Base-by-base conservation (phyloP, 176 grass and related monocot genomes). In the Aechmea fasciata region DNA sequence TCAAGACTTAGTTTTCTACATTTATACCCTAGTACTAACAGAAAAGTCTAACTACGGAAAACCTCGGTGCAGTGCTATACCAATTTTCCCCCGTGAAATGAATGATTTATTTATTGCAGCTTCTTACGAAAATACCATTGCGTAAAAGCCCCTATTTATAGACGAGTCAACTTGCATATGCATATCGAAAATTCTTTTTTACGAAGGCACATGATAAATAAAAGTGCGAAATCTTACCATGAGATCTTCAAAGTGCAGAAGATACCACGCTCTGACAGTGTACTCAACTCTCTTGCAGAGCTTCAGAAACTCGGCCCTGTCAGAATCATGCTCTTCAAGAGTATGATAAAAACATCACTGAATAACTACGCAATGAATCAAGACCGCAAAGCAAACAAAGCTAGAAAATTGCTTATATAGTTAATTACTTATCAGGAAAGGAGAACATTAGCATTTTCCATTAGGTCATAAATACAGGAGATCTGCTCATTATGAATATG, bases 241-340 rank as follows among this genome's bases (percentile, higher is more conserved):
- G 79, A 97, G 88, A 78, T 97, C 94, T 76, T 97, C 94, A 78
- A 97, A 97, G 67, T 97, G 86, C 48, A 93, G 94, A 77, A 90
- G 81, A 75, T 97, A 93, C 94, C 89, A 97, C 2, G 94, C 94
- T 63, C 94, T 84, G 47, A 97, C 83, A 63, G 86, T 87, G 57
- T 97, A 90, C 75, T 97, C 94, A 67, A 93, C 69, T 86, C 89
- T 85, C 77, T 85, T 97, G 80, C 89, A 85, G 63, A 97, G 86
- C 69, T 90, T 97, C 55, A 97, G 47, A 79, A 97, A 97, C 55
- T 97, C 94, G 18, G 74, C 67, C 69, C 72, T 85, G 65, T 97
- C 94, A 6, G 63, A 82, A 69, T 83, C 71, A 2, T 79, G 79
- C 71, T 97, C 94, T 93, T 82, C 66, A 75, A 79, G 63, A 92